Conservation (phyloP, 208 protist species). For the Naegleria gruberi region DNA sequence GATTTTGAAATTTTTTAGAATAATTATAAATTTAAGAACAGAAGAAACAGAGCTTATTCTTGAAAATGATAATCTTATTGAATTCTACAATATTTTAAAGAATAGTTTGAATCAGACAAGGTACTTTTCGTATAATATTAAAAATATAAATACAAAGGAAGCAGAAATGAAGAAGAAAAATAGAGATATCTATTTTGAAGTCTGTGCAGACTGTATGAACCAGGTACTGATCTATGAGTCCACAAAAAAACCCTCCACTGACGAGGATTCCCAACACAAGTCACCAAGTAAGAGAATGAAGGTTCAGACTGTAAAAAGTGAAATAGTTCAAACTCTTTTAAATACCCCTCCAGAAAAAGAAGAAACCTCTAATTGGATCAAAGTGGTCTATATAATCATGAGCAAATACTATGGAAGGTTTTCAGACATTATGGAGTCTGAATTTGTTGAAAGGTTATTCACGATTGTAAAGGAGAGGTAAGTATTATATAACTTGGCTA, state of each 20-base stretch:
- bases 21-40: not conserved
- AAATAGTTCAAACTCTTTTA: not conserved
- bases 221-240: not conserved
- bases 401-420: not conserved
- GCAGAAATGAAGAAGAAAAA: not conserved
- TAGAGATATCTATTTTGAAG: not conserved
- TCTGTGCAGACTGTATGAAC: not conserved
- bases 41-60: not conserved
- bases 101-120: not conserved
- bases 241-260: not conserved
- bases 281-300: not conserved
- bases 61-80: not conserved
- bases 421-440: not conserved
- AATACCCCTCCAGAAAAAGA: not conserved
- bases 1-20: not conserved
- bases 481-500: not conserved
- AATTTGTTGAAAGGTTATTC: not conserved
- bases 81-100: not conserved
- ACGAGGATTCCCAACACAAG: not conserved
- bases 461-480: not conserved
- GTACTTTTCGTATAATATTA: not conserved
- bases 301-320: not conserved
- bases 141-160: not conserved
- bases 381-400: not conserved
- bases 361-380: not conserved